These are phyloP conservation scores for Mycena leptocephala DNA, from an alignment of 768 basidiomycete species.

Conservation along the genomic window DNA sequence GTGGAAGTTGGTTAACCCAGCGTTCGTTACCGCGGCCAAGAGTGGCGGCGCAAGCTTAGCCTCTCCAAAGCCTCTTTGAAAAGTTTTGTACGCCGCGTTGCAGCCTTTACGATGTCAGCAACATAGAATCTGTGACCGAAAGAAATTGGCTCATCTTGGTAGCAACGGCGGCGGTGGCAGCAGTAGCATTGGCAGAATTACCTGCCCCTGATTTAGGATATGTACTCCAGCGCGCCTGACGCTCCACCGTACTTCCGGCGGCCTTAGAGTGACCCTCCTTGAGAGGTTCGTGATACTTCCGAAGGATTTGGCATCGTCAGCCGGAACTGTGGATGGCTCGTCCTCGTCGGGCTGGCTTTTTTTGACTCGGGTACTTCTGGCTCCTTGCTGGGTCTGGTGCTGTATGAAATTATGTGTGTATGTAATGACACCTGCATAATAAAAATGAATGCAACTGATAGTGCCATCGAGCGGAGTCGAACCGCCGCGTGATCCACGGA, in stretches of 20 bases:
- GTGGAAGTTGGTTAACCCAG: neutral
- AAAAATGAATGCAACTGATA: too few species aligned
- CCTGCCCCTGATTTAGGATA: neutral
- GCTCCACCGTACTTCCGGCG: neutral
- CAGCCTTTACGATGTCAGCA: neutral
- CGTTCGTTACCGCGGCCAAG: neutral
- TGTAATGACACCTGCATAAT: too few species aligned
- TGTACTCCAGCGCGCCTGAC: neutral
- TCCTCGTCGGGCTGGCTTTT: neutral
- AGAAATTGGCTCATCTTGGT: constrained; percentile 4
- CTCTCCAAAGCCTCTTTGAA: too few species aligned
- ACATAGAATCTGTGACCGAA: neutral
- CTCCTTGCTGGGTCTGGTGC: neutral
- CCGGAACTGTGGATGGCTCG: neutral
- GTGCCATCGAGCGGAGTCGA: too few species aligned
- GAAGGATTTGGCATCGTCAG: neutral
- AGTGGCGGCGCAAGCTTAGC: neutral
- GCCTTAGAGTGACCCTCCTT: constrained; percentile 6
- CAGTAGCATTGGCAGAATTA: constrained; percentile 7
- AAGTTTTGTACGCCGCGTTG: constrained; percentile 5
- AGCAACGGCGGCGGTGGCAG: neutral
- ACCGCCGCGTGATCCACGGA: too few species aligned
- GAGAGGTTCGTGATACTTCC: neutral
- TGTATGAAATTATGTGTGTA: too few species aligned
- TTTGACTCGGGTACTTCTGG: neutral